phyloP scores from a whole-genome alignment of 2,329 filamentous ascomycete genomes.

The Ploettnerulaceae sp. region DNA sequence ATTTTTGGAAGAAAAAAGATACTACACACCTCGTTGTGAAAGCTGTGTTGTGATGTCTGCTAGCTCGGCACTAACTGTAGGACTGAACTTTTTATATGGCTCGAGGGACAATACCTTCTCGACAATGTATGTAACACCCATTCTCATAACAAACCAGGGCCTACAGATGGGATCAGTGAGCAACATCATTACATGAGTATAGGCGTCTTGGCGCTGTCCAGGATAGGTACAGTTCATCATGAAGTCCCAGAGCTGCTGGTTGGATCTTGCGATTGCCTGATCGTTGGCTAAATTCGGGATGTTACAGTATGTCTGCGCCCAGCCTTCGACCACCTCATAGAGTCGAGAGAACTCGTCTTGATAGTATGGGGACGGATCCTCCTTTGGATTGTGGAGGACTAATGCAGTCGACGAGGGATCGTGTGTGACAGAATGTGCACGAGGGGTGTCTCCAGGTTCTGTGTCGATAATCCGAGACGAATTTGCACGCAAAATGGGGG shows the following conservation, averaged over 20 bases:
- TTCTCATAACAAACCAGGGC: constrained; percentile 37
- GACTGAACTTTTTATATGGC: constrained; percentile 35
- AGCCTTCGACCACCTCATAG: constrained; percentile 28
- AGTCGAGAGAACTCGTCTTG: constrained; percentile 17
- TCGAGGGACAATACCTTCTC: constrained; percentile 34
- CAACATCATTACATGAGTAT: constrained; percentile 34
- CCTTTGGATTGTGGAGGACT: constrained; percentile 4
- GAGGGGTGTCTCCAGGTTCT: constrained; percentile 5
- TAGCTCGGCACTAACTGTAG: constrained; percentile 25
- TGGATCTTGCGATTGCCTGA: constrained; percentile 19
- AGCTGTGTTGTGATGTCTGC: constrained; percentile 21
- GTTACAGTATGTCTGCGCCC: constrained; percentile 28
- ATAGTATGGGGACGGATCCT: constrained; percentile 15
- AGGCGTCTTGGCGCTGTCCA: constrained; percentile 29
- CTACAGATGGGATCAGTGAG: constrained; percentile 33
- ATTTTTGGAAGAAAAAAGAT: background rate
- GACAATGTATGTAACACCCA: constrained; percentile 37
- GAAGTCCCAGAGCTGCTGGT: constrained; percentile 35
- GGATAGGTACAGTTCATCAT: constrained; percentile 35
- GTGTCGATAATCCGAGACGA: constrained; percentile 4
- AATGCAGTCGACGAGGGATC: constrained; percentile 12
- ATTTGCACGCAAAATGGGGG: background rate
- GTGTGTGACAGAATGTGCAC: background rate
- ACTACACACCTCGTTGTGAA: constrained; percentile 29
- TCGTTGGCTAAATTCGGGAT: constrained; percentile 23